Conservation (phyloP, 1,139 yeast species). For the Suhomyces chickasaworum region DNA sequence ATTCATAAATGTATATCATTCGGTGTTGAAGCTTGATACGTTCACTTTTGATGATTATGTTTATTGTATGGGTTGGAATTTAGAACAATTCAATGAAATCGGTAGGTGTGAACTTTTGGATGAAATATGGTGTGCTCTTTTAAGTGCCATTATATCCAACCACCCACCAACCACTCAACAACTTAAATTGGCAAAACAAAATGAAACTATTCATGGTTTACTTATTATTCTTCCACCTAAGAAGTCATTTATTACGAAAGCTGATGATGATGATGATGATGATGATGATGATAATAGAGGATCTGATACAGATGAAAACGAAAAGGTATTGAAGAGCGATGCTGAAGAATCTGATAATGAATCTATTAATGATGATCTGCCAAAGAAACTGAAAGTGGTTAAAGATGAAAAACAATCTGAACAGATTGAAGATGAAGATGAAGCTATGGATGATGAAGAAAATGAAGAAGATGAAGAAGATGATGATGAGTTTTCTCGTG, state of each 20-base stretch:
- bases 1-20: conserved; percentile 70
- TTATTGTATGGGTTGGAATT: conserved; percentile 61
- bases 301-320: conserved; percentile 26
- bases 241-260: conserved; percentile 25
- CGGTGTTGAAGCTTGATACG: conserved; percentile 63
- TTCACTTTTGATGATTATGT: conserved; percentile 81
- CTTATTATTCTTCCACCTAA: conserved; percentile 45
- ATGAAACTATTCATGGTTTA: conserved; percentile 38
- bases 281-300: conserved; percentile 25
- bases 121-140: conserved; percentile 71
- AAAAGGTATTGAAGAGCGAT: conserved; percentile 28
- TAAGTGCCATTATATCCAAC: conserved; percentile 48
- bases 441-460: conserved; percentile 16
- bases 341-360: conserved; percentile 25
- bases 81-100: conserved; percentile 41
- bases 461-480: conserved; percentile 19
- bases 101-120: conserved; percentile 60
- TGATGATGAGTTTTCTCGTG: conserved; percentile 19
- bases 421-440: conserved; percentile 13
- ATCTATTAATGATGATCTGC: neutral
- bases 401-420: conserved; percentile 10
- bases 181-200: conserved; percentile 25
- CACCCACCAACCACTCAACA: conserved; percentile 32
- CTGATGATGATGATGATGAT: conserved; percentile 15
- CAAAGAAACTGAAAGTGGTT: conserved; percentile 10